Evolutionary conservation across 108 stramenopile genomes (phyloP).

Genomic region (Cyclotella sp.): DNA sequence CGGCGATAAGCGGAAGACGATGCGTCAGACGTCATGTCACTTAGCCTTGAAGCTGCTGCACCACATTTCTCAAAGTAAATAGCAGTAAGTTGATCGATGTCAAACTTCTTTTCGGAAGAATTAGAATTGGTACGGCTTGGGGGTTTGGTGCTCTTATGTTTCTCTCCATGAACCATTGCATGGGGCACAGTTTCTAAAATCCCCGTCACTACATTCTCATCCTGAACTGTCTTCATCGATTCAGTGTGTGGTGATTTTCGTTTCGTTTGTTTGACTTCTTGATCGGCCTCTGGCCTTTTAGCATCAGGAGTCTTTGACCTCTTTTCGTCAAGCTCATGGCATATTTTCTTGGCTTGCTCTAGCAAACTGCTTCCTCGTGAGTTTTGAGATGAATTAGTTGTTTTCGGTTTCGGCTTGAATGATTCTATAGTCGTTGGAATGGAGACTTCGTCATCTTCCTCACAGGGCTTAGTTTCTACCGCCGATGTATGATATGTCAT

Average conservation of each 20-base stretch:
- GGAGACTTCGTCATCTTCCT: conserved; percentile 1
- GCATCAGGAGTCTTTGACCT: conserved; percentile 19
- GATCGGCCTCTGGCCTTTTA: background rate
- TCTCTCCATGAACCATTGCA: conserved; percentile 9
- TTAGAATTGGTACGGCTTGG: background rate
- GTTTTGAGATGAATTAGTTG: conserved; percentile 11
- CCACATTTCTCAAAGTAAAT: conserved; percentile 55
- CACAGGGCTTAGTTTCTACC: conserved; percentile 20
- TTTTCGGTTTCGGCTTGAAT: conserved; percentile 7
- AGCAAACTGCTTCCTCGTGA: conserved; percentile 48
- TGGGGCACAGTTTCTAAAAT: conserved; percentile 3
- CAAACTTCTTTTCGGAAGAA: conserved; percentile 20
- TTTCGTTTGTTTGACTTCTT: background rate
- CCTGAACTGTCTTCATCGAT: background rate
- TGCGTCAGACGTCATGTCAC: conserved; percentile 47
- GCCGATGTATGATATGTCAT: conserved; percentile 15
- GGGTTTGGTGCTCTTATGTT: conserved; percentile 8
- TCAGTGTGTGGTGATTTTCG: background rate
- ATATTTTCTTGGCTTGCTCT: conserved; percentile 50
- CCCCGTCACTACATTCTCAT: background rate
- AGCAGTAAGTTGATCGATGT: conserved; percentile 47
- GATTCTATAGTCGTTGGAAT: conserved; percentile 6
- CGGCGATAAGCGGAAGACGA: conserved; percentile 34
- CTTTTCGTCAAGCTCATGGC: conserved; percentile 47
- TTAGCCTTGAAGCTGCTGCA: conserved; percentile 39